Conservation (phyloP, 148 eudicot species). For the Rhododendron williamsianum region DNA sequence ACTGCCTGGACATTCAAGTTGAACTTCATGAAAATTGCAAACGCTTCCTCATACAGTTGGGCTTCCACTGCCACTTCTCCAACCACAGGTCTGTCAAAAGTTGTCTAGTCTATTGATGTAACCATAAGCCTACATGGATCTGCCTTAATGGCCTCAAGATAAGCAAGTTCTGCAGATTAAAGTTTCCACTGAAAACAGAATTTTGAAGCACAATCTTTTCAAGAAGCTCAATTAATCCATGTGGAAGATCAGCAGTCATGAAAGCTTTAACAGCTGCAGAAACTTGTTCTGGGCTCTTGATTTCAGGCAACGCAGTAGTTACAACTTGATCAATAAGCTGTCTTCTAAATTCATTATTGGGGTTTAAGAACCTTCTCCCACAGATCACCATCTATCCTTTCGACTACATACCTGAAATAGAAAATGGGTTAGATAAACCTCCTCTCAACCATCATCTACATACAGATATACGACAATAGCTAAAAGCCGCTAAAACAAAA, state of each 20-base stretch:
- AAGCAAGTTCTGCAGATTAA: conserved; percentile 87
- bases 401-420: no score
- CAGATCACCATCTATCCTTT: no score
- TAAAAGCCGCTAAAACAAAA: no score
- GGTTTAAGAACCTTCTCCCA: conserved; percentile 17
- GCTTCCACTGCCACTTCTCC: no score
- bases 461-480: no score
- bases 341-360: conserved; percentile 91
- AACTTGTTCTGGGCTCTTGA: conserved; percentile 98
- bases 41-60: no score
- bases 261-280: conserved; percentile 99
- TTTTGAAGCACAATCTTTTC: conserved; percentile 97
- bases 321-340: conserved; percentile 97
- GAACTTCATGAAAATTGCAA: no score
- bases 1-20: no score
- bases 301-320: conserved; percentile 94
- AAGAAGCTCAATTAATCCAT: conserved; percentile 90
- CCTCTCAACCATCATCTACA: no score
- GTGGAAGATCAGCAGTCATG: conserved; percentile 98
- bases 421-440: no score
- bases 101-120: conserved; percentile 88
- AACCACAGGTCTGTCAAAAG: conserved; percentile 23
- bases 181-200: conserved; percentile 95
- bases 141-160: conserved; percentile 89
- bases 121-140: conserved; percentile 96